phyloP scores from a whole-genome alignment of 495 filamentous ascomycete genomes.

The Lophiotrema nucula region DNA sequence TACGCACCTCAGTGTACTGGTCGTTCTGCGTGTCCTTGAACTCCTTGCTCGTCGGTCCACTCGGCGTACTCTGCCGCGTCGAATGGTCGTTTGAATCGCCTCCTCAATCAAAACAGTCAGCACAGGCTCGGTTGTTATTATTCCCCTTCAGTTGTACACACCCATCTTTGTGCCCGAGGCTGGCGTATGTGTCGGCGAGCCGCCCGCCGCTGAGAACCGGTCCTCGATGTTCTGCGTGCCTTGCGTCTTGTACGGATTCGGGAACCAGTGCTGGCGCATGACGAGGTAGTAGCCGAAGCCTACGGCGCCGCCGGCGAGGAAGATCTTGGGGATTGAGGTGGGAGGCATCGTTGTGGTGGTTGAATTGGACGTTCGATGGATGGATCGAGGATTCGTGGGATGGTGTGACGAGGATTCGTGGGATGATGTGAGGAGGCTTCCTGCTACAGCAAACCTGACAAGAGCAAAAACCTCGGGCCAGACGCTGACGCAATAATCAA shows the following conservation, averaged over 20 bases:
- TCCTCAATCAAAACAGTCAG: neutral
- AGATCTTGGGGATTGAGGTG: conserved; percentile 31
- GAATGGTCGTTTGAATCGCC: neutral
- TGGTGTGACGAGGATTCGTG: no score
- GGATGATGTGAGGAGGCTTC: no score
- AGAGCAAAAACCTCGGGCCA: no score
- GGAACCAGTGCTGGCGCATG: conserved; percentile 31
- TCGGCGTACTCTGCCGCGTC: neutral
- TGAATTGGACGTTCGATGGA: conserved; percentile 1
- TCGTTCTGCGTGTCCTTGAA: conserved; percentile 8
- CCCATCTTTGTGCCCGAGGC: conserved; percentile 33
- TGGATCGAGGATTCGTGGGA: conserved; percentile 9
- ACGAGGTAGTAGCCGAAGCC: conserved; percentile 29
- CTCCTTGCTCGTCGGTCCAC: no score
- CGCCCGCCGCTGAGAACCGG: conserved; percentile 33
- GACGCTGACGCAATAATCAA: no score
- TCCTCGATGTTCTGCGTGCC: conserved; percentile 36
- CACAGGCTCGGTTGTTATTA: neutral
- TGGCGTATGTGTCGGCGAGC: conserved; percentile 31
- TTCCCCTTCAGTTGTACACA: no score
- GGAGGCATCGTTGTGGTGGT: conserved; percentile 4
- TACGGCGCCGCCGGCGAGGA: conserved; percentile 35
- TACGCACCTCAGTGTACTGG: no score
- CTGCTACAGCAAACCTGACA: no score
- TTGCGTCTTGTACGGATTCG: conserved; percentile 34